Evolutionary conservation across 495 filamentous ascomycete species (phyloP), one percentile per base, ranked within the genome.

Genomic region (Xeromyces bisporus): DNA sequence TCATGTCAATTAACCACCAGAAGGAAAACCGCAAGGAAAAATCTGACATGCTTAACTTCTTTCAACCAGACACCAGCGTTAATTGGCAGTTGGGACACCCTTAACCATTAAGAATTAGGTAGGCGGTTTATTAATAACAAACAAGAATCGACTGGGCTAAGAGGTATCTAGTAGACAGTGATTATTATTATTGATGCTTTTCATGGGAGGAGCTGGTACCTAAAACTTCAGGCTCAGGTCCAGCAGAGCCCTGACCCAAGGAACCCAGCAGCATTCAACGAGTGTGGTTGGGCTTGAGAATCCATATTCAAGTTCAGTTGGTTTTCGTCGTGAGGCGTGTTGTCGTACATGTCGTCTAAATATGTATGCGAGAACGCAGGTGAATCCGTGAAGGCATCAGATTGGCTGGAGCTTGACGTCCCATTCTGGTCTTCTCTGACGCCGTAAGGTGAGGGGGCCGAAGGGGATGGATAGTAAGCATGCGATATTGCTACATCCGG

Each of bases 361-460:
- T 53, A 57, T 11, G 45, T 46, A 9, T 54, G 48, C 6, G 56
- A 51, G 24, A 49, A 60, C 6, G 46, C 39, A 1, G 48, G 47
- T 1, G 55, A 49, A 16, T 46, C 43, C 7, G 53, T 43, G 7
- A 58, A 40, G 0, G 48, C 43, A n/a, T 37, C 29, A 9, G 40
- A 16, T 25, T 56, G 45, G 21, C 44, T 40, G 18, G 51, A 40
- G 20, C 56, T 50, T 2, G 53, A 51, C 0, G 55, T 27, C 9
- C 48, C 44, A 1, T 42, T 26, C 2, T 42, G 41, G 1, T 34
- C 26, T 20, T 57, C 51, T 4, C 51, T 46, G 18, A 39, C 37
- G 28, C 62, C 57, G 15, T 58, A 50, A 11, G 53, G 52, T 15
- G 48, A 35, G 10, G 47, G 48, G 3, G 57, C 52, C 2, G 57